Evolutionary conservation across 352 stramenopile genomes (phyloP).

Genomic region (Globisporangium radiosum): DNA sequence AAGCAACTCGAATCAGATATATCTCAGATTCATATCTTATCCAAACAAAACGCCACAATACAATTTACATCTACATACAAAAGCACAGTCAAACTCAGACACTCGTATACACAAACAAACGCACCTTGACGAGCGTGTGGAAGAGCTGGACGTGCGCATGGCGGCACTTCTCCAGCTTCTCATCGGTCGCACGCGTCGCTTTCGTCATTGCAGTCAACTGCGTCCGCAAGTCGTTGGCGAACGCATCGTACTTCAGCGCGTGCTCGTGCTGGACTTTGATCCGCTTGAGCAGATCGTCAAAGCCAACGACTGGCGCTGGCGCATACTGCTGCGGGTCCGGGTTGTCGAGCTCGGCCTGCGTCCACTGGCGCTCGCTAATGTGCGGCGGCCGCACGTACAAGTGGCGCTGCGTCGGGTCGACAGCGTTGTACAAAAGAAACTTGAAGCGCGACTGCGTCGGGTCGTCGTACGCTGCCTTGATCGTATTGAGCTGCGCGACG

Average conservation of each 20-base stretch:
- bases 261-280: constrained; percentile 79
- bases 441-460: constrained; percentile 84
- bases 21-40: no score
- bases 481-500: constrained; percentile 69
- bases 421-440: constrained; percentile 86
- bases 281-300: constrained; percentile 74
- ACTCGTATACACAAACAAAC: neutral
- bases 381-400: constrained; percentile 72
- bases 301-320: constrained; percentile 69
- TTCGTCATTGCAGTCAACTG: constrained; percentile 84
- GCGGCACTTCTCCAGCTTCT: constrained; percentile 82
- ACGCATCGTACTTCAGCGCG: constrained; percentile 76
- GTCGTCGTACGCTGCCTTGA: constrained; percentile 83
- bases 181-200: constrained; percentile 64
- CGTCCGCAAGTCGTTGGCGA: constrained; percentile 61
- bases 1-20: neutral
- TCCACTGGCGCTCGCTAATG: constrained; percentile 83
- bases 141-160: constrained; percentile 81
- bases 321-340: constrained; percentile 76
- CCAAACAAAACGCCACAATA: neutral
- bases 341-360: constrained; percentile 82
- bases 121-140: constrained; percentile 72
- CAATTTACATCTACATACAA: neutral
- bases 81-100: neutral
- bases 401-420: constrained; percentile 75